A percentile compares a stretch with the other conserved stretches of the same genome.
These are phyloP conservation scores for Ilex aquifolium DNA, from an alignment of 257 asterid genomes.

Conservation along the genomic window DNA sequence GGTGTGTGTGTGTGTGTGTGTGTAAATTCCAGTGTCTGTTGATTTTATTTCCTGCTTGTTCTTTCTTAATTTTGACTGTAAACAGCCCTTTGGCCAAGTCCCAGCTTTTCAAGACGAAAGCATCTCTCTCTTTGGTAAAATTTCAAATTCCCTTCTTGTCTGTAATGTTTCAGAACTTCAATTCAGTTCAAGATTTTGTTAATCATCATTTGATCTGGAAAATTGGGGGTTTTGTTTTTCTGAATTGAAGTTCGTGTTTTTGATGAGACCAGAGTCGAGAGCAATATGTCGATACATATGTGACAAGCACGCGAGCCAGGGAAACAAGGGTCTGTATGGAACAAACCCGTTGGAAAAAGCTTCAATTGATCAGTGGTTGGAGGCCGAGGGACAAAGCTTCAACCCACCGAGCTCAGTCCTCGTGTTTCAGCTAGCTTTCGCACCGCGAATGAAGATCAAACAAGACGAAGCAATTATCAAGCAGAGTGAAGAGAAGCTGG, in stretches of 20 bases:
- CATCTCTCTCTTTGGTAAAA: conserved; percentile 62
- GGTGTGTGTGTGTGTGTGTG: neutral
- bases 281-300: conserved; percentile 63
- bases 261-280: conserved; percentile 50
- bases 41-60: neutral
- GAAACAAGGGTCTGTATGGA: conserved; percentile 49
- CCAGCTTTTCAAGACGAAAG: conserved; percentile 77
- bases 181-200: neutral
- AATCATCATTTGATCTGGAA: neutral
- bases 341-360: conserved; percentile 63
- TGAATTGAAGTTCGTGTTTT: neutral
- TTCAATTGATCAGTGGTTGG: conserved; percentile 80
- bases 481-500: conserved; percentile 62
- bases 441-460: conserved; percentile 66
- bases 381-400: conserved; percentile 69
- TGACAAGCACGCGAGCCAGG: conserved; percentile 59
- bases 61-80: neutral
- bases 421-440: conserved; percentile 67
- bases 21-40: neutral
- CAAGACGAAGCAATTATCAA: conserved; percentile 59
- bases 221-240: conserved; percentile 1
- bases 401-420: conserved; percentile 58
- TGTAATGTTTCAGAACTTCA: neutral
- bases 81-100: conserved; percentile 90
- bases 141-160: neutral